Evolutionary conservation across 192 early-diverging fungal species (phyloP).

Genomic region (Coemansia sp.): DNA sequence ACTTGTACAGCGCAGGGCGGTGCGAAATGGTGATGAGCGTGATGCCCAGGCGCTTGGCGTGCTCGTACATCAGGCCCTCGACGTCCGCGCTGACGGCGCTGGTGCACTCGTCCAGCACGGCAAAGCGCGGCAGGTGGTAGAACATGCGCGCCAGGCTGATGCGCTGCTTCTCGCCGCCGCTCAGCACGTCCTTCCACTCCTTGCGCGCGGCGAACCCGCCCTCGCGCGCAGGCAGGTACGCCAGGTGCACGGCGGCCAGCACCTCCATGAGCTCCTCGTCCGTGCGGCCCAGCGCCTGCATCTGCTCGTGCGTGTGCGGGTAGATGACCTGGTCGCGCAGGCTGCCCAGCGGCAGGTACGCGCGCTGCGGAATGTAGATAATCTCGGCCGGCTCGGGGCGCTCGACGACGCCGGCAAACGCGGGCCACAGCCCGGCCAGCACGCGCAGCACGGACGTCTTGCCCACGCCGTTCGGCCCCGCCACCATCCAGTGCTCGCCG

Average conservation of each 20-base stretch:
- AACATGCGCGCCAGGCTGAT: slow-evolving; percentile 95
- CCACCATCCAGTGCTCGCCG: slow-evolving; percentile 90
- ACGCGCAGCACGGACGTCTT: slow-evolving; percentile 94
- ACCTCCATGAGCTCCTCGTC: slow-evolving; percentile 85
- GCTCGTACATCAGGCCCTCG: slow-evolving; percentile 88
- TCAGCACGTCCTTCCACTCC: slow-evolving; percentile 90
- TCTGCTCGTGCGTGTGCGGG: slow-evolving; percentile 87
- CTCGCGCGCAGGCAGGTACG: slow-evolving; percentile 79
- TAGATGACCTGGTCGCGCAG: slow-evolving; percentile 98
- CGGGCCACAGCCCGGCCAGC: slow-evolving; percentile 94
- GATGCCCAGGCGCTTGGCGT: slow-evolving; percentile 80
- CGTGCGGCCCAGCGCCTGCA: slow-evolving; percentile 70
- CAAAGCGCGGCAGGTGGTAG: slow-evolving; percentile 93
- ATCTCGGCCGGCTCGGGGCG: slow-evolving; percentile 78
- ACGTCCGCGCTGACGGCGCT: slow-evolving; percentile 89
- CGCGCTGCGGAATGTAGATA: slow-evolving; percentile 96
- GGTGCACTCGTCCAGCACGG: slow-evolving; percentile 94
- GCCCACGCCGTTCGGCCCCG: slow-evolving; percentile 94
- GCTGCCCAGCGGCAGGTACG: slow-evolving; percentile 90
- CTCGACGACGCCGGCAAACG: slow-evolving; percentile 75
- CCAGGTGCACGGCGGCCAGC: slow-evolving; percentile 80
- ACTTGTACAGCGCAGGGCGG: slow-evolving; percentile 91
- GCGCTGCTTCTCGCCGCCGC: slow-evolving; percentile 94
- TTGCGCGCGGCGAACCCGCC: slow-evolving; percentile 84
- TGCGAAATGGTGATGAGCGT: slow-evolving; percentile 94